Evolutionary conservation across 257 asterid species (phyloP), one percentile per base, ranked within the genome.

Genomic region (Fraxinus cuspidata): DNA sequence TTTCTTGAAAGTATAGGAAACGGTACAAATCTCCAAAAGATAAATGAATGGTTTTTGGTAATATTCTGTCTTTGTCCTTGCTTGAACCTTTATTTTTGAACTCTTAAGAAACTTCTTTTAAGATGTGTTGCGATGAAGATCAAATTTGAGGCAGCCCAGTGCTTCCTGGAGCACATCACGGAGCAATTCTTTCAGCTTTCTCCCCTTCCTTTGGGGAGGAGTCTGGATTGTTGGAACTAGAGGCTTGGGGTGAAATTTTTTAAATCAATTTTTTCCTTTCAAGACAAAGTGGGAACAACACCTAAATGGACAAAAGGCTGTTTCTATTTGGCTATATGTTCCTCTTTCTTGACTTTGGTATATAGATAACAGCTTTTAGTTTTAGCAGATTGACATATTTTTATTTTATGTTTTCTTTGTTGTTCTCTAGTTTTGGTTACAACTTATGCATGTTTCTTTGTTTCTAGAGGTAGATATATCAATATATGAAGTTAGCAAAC

Each of bases 31-130:
- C 21, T 75, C 29, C 18, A 29, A 38, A 53, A 53, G 44, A 25
- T 23, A 72, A 67, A 72, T 72, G 70, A 76, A 63, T 40, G 31
- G 5, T 72, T 74, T n/a, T 51, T 74, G 66, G 64, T 83, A 70
- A 64, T 58, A 6, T 44, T 63, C 47, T 35, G 53, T 23, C 13
- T 44, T 28, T 31, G n/a, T 23, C 53, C 75, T 32, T 38, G 19
- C 25, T 38, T 65, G 69, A 66, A 15, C 5, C 66, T 58, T 60
- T 60, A 40, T 9, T 60, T 23, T 7, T 60, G 32, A 12, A 21
- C 32, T 23, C 68, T 12, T 60, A 7, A 23, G 68, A 60, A 21
- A 60, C 16, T 23, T 23, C 68, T 60, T 60, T n/a, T 18, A 7
- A 53, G 64, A 19, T 60, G n/a, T 25, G 7, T 60, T 9, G 18